Evolutionary conservation across 2,329 filamentous ascomycete species (phyloP).

Genomic region (Zymoseptoria brevis): DNA sequence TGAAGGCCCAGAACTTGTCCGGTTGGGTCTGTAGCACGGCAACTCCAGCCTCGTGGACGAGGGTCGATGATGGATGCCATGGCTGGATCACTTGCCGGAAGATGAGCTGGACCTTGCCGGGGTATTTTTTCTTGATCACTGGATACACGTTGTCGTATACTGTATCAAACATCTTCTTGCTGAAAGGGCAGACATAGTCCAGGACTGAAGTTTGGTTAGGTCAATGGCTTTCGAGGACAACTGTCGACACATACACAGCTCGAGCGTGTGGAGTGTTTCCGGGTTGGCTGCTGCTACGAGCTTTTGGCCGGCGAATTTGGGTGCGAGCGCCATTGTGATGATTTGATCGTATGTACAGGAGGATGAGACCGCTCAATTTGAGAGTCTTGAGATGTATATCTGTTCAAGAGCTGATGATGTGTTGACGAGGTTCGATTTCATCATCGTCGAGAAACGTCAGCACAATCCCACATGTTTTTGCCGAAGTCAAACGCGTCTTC

Average conservation of each 20-base stretch:
- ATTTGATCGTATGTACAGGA: not conserved
- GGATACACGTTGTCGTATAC: slow-evolving; percentile 60
- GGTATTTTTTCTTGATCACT: slow-evolving; percentile 53
- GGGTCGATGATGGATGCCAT: slow-evolving; percentile 69
- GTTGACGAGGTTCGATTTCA: not conserved
- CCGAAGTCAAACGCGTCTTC: not conserved
- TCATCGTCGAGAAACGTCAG: not conserved
- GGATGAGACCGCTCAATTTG: not conserved
- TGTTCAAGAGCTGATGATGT: not conserved
- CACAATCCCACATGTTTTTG: not conserved
- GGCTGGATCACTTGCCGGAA: slow-evolving; percentile 81
- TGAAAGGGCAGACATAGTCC: slow-evolving; percentile 84
- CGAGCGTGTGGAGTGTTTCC: slow-evolving; percentile 45
- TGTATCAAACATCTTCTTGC: slow-evolving; percentile 67
- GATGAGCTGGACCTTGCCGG: slow-evolving; percentile 60
- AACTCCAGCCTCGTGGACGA: slow-evolving; percentile 70
- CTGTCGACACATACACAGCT: slow-evolving; percentile 38
- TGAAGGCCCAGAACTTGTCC: slow-evolving; percentile 76
- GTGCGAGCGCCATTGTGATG: slow-evolving; percentile 60
- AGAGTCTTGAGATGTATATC: not conserved
- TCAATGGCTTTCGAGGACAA: not conserved
- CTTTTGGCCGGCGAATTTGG: slow-evolving; percentile 68
- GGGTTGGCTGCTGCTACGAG: slow-evolving; percentile 41
- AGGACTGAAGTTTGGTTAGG: slow-evolving; percentile 46
- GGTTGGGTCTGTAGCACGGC: slow-evolving; percentile 65